Evolutionary conservation across 495 filamentous ascomycete genomes (phyloP), one percentile per base, ranked within the genome.

Genomic region (Cercophora samala): DNA sequence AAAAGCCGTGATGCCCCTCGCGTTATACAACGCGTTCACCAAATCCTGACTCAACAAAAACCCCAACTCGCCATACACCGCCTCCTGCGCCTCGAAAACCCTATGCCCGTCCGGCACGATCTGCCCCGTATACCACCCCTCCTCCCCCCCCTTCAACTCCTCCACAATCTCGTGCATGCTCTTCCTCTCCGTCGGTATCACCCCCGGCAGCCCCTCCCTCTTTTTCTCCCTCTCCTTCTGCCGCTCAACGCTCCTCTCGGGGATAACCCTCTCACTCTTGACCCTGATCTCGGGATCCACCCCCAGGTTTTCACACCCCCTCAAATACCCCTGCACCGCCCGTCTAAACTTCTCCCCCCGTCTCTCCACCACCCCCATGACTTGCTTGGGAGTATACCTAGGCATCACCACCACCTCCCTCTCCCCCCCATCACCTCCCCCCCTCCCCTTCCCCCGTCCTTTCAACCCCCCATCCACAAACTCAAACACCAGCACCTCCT

Each of bases 101-200:
- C 95, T 84, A 79, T 97, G 93, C 0, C 95, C 95, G 72, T 96
- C 92, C 0, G 93, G 92, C 2, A 98, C 96, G 70, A 99, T 95
- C 75, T 99, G 95, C 4, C 88, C 88, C 17, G 88, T 90, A 71
- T 98, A 98, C 89, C 94, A 94, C 55, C 93, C 83, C 73, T 88
- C 86, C 5, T 83, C 79, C 72, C 88, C 86, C 5, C 83, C 79
- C 72, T 92, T 93, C 29, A 98, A 87, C 72, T 98, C 92, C 1
- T 84, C 82, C 52, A 98, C 85, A 23, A 98, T 99, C 67, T 95
- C 90, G 0, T 91, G 82, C 24, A 98, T 92, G 3, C 84, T 82
- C 68, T 93, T 91, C 56, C 95, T 85, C 68, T 97, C 92, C 51
- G 82, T 88, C 0, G 96, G 96, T 61, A 99, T 97, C 9, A 80